Evolutionary conservation across 2,329 filamentous ascomycete genomes (phyloP), one percentile per base, ranked within the genome.

Genomic region (Stagonosporopsis vannaccii): DNA sequence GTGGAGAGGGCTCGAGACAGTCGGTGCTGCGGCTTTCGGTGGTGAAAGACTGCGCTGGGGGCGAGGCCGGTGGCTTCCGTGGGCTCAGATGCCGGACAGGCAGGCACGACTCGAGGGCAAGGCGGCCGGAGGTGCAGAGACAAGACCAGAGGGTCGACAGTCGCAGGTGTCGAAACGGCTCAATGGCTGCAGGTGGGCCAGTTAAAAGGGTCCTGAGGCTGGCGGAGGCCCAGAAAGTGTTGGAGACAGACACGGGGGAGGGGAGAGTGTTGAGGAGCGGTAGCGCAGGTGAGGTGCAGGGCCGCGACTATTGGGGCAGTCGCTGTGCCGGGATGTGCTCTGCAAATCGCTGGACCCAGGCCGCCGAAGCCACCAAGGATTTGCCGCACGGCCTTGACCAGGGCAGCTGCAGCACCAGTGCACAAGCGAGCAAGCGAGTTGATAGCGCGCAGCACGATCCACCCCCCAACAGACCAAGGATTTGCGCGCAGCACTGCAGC

Each of bases 381-480:
- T 53, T 40, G 45, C 48, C 41, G 55, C 56, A 60, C 61, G 51
- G 49, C 47, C 60, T 53, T 49, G 45, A 46, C 56, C 46, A 46
- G 56, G 56, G 56, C 42, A 30, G 46, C 49, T 63, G 62, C 59
- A 64, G 61, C 65, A 62, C 61, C 61, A 66, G 58, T 68, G 68
- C 68, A 65, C 50, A 65, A 63, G 66, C 68, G 69, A 69, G 56
- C 49, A 65, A 63, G 66, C 68, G 69, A 69, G 56, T 59, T 59
- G 57, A 59, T 64, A 64, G 65, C 61, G 50, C 59, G 59, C 60
- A 62, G 62, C 61, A 65, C 56, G 63, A 68, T 63, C 68, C 59
- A 59, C 67, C 65, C 25, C 54, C 66, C 70, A 72, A 73, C 71
- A 72, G 67, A 68, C 68, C 64, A 70, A 65, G 69, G 68, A 69